Percentiles rank a stretch among this genome's conserved stretches.
phyloP scores from a whole-genome alignment of 163 green algal genomes.

The Botryococcus braunii region DNA sequence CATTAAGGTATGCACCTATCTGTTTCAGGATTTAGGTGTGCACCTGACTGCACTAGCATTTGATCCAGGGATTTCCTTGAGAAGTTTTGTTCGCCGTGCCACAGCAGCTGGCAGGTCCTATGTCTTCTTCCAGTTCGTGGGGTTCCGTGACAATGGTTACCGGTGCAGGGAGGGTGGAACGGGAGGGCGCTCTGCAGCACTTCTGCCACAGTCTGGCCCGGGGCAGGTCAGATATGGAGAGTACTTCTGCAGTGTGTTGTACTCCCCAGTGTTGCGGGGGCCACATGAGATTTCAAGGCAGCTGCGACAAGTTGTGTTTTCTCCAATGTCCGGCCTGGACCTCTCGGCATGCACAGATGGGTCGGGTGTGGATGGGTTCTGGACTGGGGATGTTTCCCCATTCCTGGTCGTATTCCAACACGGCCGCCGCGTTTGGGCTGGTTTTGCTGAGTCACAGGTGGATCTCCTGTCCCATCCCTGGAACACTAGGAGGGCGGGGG shows the following conservation, averaged over 20 bases:
- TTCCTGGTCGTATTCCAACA: constrained; percentile 29
- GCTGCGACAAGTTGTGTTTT: constrained; percentile 28
- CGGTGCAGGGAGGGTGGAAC: too few relatives aligned
- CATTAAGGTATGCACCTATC: too few relatives aligned
- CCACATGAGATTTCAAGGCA: constrained; percentile 5
- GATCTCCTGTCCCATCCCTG: not conserved
- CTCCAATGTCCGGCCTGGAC: too few relatives aligned
- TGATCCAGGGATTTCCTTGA: too few relatives aligned
- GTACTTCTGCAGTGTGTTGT: constrained; percentile 29
- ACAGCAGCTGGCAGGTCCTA: too few relatives aligned
- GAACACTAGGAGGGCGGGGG: too few relatives aligned
- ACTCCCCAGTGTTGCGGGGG: constrained; percentile 20
- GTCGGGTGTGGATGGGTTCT: not conserved
- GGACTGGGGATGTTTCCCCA: constrained; percentile 5
- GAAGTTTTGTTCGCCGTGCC: too few relatives aligned
- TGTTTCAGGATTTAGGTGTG: too few relatives aligned
- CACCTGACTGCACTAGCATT: too few relatives aligned
- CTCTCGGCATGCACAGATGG: constrained; percentile 4
- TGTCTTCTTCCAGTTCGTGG: too few relatives aligned
- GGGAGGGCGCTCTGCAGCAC: too few relatives aligned
- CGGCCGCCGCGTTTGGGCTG: constrained; percentile 19
- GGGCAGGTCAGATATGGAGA: constrained; percentile 32
- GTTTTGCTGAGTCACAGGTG: constrained; percentile 16
- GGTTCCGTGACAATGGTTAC: too few relatives aligned
- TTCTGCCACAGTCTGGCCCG: constrained; percentile 18